Evolutionary conservation across 2,329 filamentous ascomycete genomes (phyloP), one percentile per base, ranked within the genome.

Genomic region (Trichoderma sp.): DNA sequence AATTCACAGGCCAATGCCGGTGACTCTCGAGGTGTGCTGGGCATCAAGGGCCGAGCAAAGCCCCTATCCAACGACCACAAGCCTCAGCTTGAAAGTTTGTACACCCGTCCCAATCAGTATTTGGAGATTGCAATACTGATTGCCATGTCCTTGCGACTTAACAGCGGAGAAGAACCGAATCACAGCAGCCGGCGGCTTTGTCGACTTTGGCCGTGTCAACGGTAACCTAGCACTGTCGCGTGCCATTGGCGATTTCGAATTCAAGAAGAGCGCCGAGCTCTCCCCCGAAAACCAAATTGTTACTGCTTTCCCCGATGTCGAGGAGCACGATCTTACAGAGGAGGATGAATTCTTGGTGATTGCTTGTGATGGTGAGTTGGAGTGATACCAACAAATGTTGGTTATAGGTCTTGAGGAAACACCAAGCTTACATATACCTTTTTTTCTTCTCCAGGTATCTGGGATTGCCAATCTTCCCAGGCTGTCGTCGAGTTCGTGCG

Each of bases 1-100:
- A n/a, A 21, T 4, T 10, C 19, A 6, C 47, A 99, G 96, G 96
- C 93, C 77, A 99, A 99, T 80, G 93, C 96, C 72, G 96, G 96
- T 78, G 96, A 99, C 81, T 99, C 96, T 72, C 90, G 96, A 84
- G 93, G 91, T 78, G 96, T 99, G 31, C 83, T 99, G 73, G 96
- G 96, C 76, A 93, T 99, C 77, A 99, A 98, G 84, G 96, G 96
- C 73, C 89, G 96, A 76, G 96, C 96, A 74, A 99, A 98, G 84
- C 96, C 96, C 64, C 86, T 99, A 71, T 99, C 96, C n/a, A 97
- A 97, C 79, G 96, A 99, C 80, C 96, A 99, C 86, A 99, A 99
- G 84, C 96, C 96, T 53, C 94, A 97, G 81, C 97, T 98, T 75
- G 96, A 99, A 87, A 93, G 94, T 96, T 79, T 69, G 85, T 80